Percentiles rank a stretch among this genome's conserved stretches.
phyloP scores from a whole-genome alignment of 2,329 filamentous ascomycete species.

The Onygenales sp. region DNA sequence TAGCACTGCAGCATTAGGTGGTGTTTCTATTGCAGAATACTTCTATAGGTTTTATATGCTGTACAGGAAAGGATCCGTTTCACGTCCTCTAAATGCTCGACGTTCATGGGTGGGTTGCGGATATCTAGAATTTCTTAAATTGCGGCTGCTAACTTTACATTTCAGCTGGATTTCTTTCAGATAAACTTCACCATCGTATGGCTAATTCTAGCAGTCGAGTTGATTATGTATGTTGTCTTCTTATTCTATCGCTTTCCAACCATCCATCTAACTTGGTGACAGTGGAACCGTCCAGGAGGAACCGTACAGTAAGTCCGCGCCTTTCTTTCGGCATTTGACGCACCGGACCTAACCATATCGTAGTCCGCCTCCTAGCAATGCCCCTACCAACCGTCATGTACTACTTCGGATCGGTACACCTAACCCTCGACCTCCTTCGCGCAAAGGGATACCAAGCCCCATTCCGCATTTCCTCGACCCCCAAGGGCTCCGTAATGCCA shows the following conservation, averaged over 20 bases:
- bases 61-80: conserved; percentile 26
- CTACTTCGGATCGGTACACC: conserved; percentile 34
- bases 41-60: conserved; percentile 33
- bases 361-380: conserved; percentile 36
- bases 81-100: conserved; percentile 32
- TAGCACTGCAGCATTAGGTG: conserved; percentile 30
- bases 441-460: conserved; percentile 40
- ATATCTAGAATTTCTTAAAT: neutral
- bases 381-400: conserved; percentile 37
- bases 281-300: conserved; percentile 33
- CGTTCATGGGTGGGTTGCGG: conserved; percentile 29
- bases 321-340: neutral
- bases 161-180: conserved; percentile 36
- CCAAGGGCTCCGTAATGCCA: conserved; percentile 48
- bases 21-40: conserved; percentile 35
- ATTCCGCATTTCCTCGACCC: conserved; percentile 55
- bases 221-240: conserved; percentile 28
- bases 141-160: neutral
- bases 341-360: conserved; percentile 1
- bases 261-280: conserved; percentile 9
- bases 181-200: conserved; percentile 38
- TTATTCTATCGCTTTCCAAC: neutral
- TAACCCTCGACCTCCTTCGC: conserved; percentile 33
- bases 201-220: conserved; percentile 33
- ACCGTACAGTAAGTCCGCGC: conserved; percentile 26